These are phyloP conservation scores for Chondrus crispus DNA, from an alignment of 23 red algal genomes.

Conservation along the genomic window DNA sequence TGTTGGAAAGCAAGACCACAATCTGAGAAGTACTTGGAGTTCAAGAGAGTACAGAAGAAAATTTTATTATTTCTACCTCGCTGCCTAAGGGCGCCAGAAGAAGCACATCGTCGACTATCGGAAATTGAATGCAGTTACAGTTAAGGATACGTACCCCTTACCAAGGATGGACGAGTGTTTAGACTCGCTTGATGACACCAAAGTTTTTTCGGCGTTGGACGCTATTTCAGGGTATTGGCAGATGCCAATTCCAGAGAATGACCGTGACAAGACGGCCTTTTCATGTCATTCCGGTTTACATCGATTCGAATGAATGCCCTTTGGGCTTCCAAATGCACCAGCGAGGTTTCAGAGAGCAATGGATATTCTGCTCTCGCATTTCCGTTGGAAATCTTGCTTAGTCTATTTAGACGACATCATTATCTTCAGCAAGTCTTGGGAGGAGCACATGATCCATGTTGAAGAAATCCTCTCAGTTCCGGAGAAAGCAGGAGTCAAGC, in stretches of 20 bases:
- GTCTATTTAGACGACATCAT: no score
- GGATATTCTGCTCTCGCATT: background rate
- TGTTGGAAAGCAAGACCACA: background rate
- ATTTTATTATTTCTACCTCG: background rate
- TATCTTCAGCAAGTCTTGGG: no score
- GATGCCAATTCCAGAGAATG: background rate
- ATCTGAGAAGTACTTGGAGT: conserved; percentile 8
- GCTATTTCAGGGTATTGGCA: background rate
- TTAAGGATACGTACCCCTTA: background rate
- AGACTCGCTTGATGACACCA: background rate
- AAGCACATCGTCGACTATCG: background rate
- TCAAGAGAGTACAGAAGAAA: background rate
- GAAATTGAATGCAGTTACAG: background rate
- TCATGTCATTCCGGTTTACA: background rate
- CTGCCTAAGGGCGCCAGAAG: background rate
- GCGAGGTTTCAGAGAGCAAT: background rate
- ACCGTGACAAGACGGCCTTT: background rate
- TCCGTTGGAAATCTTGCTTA: no score
- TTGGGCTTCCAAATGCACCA: background rate
- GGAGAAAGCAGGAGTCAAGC: no score
- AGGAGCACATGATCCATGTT: no score
- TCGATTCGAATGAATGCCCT: background rate
- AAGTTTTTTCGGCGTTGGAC: background rate
- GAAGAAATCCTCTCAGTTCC: no score
- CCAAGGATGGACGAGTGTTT: background rate